phyloP scores from a whole-genome alignment of 2,329 filamentous ascomycete species.

The Colletotrichum sp. region DNA sequence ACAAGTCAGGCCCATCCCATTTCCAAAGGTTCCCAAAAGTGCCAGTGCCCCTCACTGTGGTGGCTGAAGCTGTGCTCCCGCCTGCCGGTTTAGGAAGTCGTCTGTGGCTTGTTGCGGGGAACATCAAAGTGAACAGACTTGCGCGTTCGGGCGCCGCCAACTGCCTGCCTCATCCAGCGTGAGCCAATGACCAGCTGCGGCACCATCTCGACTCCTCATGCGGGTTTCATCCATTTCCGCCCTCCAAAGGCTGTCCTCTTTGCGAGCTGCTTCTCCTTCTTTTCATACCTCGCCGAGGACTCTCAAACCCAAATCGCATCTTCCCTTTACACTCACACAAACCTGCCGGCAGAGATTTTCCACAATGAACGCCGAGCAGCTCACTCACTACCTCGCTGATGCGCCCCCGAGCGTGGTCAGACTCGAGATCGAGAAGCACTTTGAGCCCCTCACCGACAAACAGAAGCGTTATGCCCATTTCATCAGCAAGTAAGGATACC shows the following conservation, averaged over 20 bases:
- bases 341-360: slow-evolving; percentile 25
- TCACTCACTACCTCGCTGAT: slow-evolving; percentile 86
- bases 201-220: slow-evolving; percentile 21
- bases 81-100: background rate
- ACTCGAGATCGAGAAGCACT: slow-evolving; percentile 91
- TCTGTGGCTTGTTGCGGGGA: background rate
- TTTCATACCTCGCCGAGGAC: slow-evolving; percentile 3
- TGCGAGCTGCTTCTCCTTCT: slow-evolving; percentile 10
- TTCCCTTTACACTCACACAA: background rate
- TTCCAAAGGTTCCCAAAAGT: slow-evolving; percentile 16
- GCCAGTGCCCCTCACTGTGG: slow-evolving; percentile 15
- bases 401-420: slow-evolving; percentile 87
- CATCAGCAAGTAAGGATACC: slow-evolving; percentile 70
- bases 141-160: background rate
- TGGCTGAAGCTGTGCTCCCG: background rate
- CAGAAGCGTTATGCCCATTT: slow-evolving; percentile 93
- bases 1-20: background rate
- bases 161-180: slow-evolving; percentile 16
- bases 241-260: slow-evolving; percentile 37
- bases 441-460: slow-evolving; percentile 75
- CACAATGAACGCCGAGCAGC: slow-evolving; percentile 64
- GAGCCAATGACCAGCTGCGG: slow-evolving; percentile 16
- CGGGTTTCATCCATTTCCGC: slow-evolving; percentile 36
- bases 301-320: background rate
- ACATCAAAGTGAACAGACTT: background rate